Evolutionary conservation across 2,329 filamentous ascomycete species (phyloP), one percentile per base, ranked within the genome.

Genomic region (Canariomyces notabilis): DNA sequence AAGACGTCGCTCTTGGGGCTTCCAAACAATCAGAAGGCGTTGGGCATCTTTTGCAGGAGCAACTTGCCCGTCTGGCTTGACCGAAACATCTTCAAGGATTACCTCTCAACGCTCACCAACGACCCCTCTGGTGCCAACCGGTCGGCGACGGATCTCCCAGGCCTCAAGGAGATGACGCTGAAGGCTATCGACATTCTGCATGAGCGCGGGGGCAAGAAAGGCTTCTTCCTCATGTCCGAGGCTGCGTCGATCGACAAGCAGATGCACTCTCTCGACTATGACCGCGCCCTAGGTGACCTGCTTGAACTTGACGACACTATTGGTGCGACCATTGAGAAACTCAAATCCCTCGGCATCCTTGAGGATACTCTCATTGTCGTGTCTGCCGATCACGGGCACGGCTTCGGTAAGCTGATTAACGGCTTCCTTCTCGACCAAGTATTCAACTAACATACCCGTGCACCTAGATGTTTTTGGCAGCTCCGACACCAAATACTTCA

Each of bases 171-270:
- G 36, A 94, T 94, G 88, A 90, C 88, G 0, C 72, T 90, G 57
- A 94, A 94, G 72, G 87, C 87, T 19, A 77, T 93, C 40, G 86
- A 91, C 49, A 80, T 91, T 43, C 77, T 93, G n/a, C 69, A 84
- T 64, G 73, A 73, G 32, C 75, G 79, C 48, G 80, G 82, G 21
- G 76, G 76, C 26, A 75, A 84, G 48, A 76, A 86, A 49, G 88
- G 88, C 5, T 94, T 85, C 77, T 89, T 93, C 74, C 75, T 94
- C 60, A 93, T 94, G 87, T 82, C 82, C 11, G 88, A 94, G 66
- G 88, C 84, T 20, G 88, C 88, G 14, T 87, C 82, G 2, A 86
- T 94, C 57, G 88, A 93, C 69, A 94, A 94, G 75, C 84, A 88
- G 75, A 93, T 94, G 87, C 88, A 94, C 69, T 65, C 72, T 2